Evolutionary conservation across 176 grass and related monocot species (phyloP), one percentile per base, ranked within the genome.

Genomic region (Canna indica): DNA sequence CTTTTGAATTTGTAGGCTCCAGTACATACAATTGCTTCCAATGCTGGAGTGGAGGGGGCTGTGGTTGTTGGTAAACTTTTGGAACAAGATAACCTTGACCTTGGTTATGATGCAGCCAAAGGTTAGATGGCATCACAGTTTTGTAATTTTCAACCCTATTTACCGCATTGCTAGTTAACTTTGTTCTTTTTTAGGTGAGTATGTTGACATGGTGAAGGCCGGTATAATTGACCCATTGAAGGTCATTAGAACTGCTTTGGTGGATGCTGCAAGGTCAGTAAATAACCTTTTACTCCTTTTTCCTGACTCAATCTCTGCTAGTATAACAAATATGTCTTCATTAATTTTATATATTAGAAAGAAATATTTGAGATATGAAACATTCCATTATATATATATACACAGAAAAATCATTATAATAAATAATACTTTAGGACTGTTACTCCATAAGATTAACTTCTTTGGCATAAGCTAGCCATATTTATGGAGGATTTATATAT

Each of bases 181-280:
- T 25, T 39, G 34, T 42, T 41, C 50, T 32, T 11, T 22, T 68
- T 0, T 65, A 99, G 94, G 82, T 22, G 94, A 99, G 64, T 99
- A 99, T 22, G 90, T 99, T 1, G 94, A 99, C 78, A 93, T 99
- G 94, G 89, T 99, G 7, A 99, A 99, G 75, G 79, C 82, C 0
- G 94, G 94, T 80, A 99, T 99, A 64, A 90, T 99, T n/a, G 94
- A 99, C 25, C 89, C 94, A 5, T 84, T 99, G 66, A 99, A 99
- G 74, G 94, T 99, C 39, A 99, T 99, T 41, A 90, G 94, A 82
- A 99, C 94, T 84, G 94, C 94, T 0, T 84, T 99, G 76, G 86
- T 93, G 71, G 94, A 99, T 85, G 94, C 94, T 56, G 94, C 94
- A 25, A 99, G 94, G 94, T 90, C 81, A 86, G 42, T 50, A 63